Conservation (phyloP, 176 grass and related monocot genomes). For the Oropetium thomaeum region DNA sequence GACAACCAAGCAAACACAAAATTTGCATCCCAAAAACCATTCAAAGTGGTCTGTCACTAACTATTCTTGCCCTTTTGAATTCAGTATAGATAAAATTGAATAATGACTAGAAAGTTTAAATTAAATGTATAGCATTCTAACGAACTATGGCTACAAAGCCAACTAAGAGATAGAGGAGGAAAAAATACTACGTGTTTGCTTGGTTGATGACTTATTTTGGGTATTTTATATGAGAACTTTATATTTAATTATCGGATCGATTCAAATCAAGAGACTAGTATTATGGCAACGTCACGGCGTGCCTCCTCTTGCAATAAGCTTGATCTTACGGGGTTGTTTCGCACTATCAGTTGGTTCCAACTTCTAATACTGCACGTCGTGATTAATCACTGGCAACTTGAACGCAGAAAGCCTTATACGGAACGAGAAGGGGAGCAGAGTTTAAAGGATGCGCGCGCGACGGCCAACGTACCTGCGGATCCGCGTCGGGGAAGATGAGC, state of each 20-base stretch:
- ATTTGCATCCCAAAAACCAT: not conserved
- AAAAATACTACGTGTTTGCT: not conserved
- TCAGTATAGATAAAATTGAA: not conserved
- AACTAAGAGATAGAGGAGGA: not conserved
- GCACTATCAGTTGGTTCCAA: not conserved
- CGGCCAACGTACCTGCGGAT: constrained; percentile 6
- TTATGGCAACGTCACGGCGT: not conserved
- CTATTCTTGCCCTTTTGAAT: not conserved
- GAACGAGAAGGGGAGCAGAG: not conserved
- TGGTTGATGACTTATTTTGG: not conserved
- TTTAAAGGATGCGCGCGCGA: not conserved
- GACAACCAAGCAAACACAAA: not conserved
- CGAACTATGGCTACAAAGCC: not conserved
- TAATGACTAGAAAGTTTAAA: not conserved
- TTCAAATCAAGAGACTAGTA: not conserved
- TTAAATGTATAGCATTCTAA: not conserved
- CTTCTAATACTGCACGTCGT: not conserved
- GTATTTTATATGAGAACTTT: too few relatives aligned
- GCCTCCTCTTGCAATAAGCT: not conserved
- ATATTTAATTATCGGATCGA: not conserved
- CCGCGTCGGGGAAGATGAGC: constrained; percentile 40
- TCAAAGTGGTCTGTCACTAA: not conserved
- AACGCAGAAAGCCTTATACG: not conserved
- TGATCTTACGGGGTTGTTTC: not conserved
- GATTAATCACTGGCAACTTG: not conserved